Evolutionary conservation across 2,329 filamentous ascomycete species (phyloP).

Genomic region (Cercospora sp.): DNA sequence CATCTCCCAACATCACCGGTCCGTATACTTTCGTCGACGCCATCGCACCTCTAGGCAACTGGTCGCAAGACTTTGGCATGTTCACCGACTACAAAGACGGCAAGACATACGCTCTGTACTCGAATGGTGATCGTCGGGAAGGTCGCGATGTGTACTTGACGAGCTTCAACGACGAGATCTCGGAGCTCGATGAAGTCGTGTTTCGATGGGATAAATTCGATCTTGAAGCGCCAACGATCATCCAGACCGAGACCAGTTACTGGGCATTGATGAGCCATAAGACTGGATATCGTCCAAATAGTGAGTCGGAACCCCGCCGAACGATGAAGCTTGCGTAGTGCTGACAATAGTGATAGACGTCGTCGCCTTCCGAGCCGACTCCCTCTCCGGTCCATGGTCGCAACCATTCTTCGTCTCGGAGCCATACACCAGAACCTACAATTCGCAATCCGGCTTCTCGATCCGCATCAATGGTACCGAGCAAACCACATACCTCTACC

Average conservation of each 20-base stretch:
- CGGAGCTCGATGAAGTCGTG: conserved; percentile 53
- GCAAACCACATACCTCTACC: conserved; percentile 53
- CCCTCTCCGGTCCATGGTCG: conserved; percentile 61
- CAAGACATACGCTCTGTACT: conserved; percentile 58
- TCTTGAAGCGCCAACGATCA: conserved; percentile 60
- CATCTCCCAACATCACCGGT: conserved; percentile 53
- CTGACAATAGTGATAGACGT: conserved; percentile 43
- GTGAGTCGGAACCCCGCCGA: conserved; percentile 27
- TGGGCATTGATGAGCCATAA: conserved; percentile 64
- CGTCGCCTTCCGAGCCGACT: conserved; percentile 60
- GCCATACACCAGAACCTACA: conserved; percentile 58
- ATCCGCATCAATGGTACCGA: conserved; percentile 47
- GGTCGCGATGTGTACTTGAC: conserved; percentile 60
- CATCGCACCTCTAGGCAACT: conserved; percentile 59
- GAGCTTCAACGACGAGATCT: conserved; percentile 55
- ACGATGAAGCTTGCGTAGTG: not conserved
- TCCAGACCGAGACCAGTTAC: conserved; percentile 61
- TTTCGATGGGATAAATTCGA: conserved; percentile 61
- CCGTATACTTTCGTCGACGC: conserved; percentile 58
- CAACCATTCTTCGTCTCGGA: conserved; percentile 61
- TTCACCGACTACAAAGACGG: conserved; percentile 62
- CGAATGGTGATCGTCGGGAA: conserved; percentile 57
- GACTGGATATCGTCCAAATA: conserved; percentile 64
- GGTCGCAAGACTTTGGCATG: conserved; percentile 63
- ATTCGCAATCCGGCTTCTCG: conserved; percentile 61